Evolutionary conservation across 2,329 filamentous ascomycete species (phyloP), one percentile per base, ranked within the genome.

Genomic region (Fusarium luffae): DNA sequence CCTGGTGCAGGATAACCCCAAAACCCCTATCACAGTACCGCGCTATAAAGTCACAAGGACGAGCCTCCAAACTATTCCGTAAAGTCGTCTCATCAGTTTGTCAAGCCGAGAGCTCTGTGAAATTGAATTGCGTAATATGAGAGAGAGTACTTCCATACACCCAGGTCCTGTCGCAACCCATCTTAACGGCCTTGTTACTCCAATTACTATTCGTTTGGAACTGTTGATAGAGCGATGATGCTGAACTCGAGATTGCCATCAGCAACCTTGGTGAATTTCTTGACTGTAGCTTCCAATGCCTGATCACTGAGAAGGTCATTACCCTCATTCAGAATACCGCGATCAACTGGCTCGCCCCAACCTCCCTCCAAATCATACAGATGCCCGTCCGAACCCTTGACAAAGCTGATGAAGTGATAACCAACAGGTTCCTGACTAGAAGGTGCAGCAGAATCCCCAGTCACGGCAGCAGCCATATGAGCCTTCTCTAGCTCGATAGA

Each of bases 301-400:
- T 82, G 85, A 59, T 90, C 86, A 75, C 91, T 91, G 66, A 91
- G 76, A 55, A 90, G 84, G 78, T 92, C 89, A 59, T 91, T 88
- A 5, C 83, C 85, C 2, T 83, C 83, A 2, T 62, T 79, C 60
- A 92, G 77, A 16, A 68, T 56, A 0, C 89, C 90, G 16, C 92
- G 84, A 69, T 93, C 88, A 47, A 95, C 80, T 1, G 93, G 93
- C 0, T 93, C 93, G 73, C 90, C 91, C 50, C 91, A 84, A 23
- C 85, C 79, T 2, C 93, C 93, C 79, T 97, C 93, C 74, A 97
- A 79, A 81, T 97, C 93, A 89, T 92, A 97, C 43, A 97, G 76
- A 58, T 83, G 83, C 9, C 86, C 85, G 56, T 90, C 87, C 71
- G 86, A 84, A 5, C 82, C 83, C 79, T 91, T 93, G 50, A 94